Percentiles rank a stretch among this genome's conserved stretches.
phyloP scores from a whole-genome alignment of 176 grass and related monocot genomes.

The Oryza punctata region DNA sequence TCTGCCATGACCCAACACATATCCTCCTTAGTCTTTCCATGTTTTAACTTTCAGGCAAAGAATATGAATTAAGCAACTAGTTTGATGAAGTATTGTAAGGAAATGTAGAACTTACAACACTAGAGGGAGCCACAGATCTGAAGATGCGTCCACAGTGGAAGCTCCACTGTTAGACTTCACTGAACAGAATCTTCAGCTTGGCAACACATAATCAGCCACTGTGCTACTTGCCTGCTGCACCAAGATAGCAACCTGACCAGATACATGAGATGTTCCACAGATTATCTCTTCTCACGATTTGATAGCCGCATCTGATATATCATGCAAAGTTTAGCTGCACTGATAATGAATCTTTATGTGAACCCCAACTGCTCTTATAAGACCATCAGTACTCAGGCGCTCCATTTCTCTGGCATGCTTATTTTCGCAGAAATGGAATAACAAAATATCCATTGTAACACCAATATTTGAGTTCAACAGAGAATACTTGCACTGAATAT shows the following conservation, averaged over 20 bases:
- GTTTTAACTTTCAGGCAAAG: not conserved
- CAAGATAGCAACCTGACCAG: not conserved
- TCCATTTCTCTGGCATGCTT: not conserved
- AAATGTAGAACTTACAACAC: not conserved
- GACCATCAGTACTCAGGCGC: not conserved
- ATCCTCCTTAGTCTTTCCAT: not conserved
- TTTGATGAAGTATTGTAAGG: not conserved
- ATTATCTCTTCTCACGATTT: not conserved
- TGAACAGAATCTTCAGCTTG: not conserved
- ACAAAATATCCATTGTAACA: not conserved
- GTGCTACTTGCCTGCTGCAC: not conserved
- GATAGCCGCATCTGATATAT: not conserved
- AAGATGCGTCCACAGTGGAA: not conserved
- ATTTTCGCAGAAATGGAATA: not conserved
- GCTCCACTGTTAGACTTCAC: not conserved
- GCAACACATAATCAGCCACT: not conserved
- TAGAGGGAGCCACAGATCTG: not conserved
- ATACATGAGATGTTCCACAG: not conserved
- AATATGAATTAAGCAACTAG: not conserved
- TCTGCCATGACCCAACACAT: not conserved
- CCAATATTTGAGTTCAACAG: not conserved
- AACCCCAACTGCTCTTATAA: not conserved
- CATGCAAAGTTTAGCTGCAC: not conserved
- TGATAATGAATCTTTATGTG: not conserved
- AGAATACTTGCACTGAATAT: constrained; percentile 9